These are phyloP conservation scores for Groenewaldozyma tartarivorans DNA, from an alignment of 805 yeast species.

Conservation along the genomic window DNA sequence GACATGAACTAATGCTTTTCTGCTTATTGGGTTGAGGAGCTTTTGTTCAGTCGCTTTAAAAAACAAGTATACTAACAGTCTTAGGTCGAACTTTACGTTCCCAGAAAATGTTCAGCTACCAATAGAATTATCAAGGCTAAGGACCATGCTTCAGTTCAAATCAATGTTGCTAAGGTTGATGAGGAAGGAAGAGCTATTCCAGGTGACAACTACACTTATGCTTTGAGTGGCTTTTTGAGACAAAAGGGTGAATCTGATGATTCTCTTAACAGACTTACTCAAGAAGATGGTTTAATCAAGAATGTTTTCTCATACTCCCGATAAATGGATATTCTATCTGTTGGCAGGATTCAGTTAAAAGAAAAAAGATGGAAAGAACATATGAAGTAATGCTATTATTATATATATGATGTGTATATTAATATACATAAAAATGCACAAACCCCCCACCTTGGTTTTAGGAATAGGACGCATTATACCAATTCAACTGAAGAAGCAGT, in stretches of 20 bases:
- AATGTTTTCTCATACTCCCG: conserved; percentile 40
- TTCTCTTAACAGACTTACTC: conserved; percentile 98
- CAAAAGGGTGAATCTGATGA: conserved; percentile 99
- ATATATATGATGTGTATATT: background rate
- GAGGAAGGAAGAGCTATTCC: conserved; percentile 92
- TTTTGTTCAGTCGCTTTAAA: background rate
- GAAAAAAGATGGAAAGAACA: no score
- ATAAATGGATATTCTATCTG: no score
- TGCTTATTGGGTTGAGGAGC: conserved; percentile 1
- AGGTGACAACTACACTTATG: conserved; percentile 88
- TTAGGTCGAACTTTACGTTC: conserved; percentile 99
- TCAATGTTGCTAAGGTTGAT: conserved; percentile 97
- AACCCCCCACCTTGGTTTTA: no score
- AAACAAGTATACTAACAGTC: background rate
- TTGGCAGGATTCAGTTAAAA: background rate
- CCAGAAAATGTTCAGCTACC: conserved; percentile 99
- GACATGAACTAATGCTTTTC: background rate
- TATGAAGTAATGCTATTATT: background rate
- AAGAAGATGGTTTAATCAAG: conserved; percentile 95
- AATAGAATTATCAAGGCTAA: conserved; percentile 99
- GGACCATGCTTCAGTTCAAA: conserved; percentile 99
- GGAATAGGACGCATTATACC: no score
- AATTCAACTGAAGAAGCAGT: no score
- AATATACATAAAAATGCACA: background rate
- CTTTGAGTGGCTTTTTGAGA: conserved; percentile 95